These are phyloP conservation scores for Echites panduratus DNA, from an alignment of 257 asterid species.

Conservation along the genomic window DNA sequence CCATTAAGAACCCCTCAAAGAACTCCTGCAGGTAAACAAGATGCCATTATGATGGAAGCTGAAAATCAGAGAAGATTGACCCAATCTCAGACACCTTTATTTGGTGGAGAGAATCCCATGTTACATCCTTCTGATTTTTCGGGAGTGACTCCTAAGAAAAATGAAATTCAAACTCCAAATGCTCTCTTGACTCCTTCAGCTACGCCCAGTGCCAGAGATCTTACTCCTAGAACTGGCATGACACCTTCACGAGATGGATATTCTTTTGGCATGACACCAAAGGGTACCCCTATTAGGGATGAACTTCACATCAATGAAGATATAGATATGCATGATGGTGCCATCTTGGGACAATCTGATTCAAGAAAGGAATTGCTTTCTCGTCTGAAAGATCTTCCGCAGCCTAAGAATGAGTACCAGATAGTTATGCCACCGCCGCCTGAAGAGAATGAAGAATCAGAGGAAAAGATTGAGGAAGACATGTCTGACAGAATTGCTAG, in stretches of 20 bases:
- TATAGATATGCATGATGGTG: slow-evolving; percentile 50
- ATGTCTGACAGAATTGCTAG: slow-evolving; percentile 95
- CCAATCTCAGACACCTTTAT: slow-evolving; percentile 89
- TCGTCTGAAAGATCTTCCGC: slow-evolving; percentile 73
- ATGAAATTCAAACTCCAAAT: slow-evolving; percentile 89
- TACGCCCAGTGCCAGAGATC: slow-evolving; percentile 68
- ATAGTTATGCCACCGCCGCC: slow-evolving; percentile 58
- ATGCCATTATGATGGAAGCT: slow-evolving; percentile 96
- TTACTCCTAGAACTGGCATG: slow-evolving; percentile 86
- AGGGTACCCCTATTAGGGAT: slow-evolving; percentile 91
- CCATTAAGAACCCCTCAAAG: slow-evolving; percentile 88
- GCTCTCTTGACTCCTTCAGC: slow-evolving; percentile 91
- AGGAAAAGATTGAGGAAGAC: slow-evolving; percentile 95
- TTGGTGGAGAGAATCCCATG: slow-evolving; percentile 94
- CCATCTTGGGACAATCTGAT: slow-evolving; percentile 51
- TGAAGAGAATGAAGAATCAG: slow-evolving; percentile 86
- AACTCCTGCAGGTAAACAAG: slow-evolving; percentile 91
- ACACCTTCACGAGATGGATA: slow-evolving; percentile 70
- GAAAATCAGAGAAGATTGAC: slow-evolving; percentile 86
- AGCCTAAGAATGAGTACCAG: slow-evolving; percentile 92
- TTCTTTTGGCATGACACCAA: slow-evolving; percentile 73
- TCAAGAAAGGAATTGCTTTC: slow-evolving; percentile 53
- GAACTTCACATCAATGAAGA: slow-evolving; percentile 83
- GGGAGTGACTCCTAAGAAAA: slow-evolving; percentile 95
- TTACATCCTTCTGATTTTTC: slow-evolving; percentile 95